phyloP scores from a whole-genome alignment of 768 basidiomycete genomes.

The Plicaturopsis crispa region DNA sequence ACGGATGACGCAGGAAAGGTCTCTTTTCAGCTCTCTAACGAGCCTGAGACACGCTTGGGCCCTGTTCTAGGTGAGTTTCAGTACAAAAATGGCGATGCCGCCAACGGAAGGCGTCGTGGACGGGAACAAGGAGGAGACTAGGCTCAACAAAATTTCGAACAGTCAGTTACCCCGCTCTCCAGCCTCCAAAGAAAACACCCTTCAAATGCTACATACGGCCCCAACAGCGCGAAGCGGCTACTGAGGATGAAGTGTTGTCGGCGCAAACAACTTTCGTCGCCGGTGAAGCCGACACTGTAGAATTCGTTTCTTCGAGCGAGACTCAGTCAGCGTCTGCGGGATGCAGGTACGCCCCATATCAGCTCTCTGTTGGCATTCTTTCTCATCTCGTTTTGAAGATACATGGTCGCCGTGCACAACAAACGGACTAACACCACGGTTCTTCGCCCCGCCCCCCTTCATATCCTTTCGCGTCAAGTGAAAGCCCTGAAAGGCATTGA shows the following conservation, averaged over 20 bases:
- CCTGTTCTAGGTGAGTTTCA: conserved; percentile 43
- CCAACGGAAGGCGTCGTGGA: conserved; percentile 5
- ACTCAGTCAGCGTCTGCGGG: conserved; percentile 42
- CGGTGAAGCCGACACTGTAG: conserved; percentile 79
- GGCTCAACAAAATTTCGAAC: conserved; percentile 1
- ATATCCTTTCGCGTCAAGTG: conserved; percentile 66
- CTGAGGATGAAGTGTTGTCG: conserved; percentile 17
- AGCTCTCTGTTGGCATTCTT: neutral
- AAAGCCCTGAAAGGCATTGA: conserved; percentile 73
- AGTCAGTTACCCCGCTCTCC: conserved; percentile 63
- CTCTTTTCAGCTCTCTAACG: conserved; percentile 27
- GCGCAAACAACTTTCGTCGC: conserved; percentile 43
- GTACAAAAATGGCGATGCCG: neutral
- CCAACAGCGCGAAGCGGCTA: neutral
- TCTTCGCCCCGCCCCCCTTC: conserved; percentile 57
- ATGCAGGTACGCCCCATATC: conserved; percentile 57
- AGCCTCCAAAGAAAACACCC: conserved; percentile 46
- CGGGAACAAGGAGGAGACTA: no score
- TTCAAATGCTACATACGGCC: conserved; percentile 47
- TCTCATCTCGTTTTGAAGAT: conserved; percentile 35
- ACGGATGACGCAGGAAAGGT: conserved; percentile 24
- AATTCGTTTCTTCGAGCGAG: conserved; percentile 67
- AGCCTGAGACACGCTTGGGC: conserved; percentile 30
- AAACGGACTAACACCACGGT: conserved; percentile 64
- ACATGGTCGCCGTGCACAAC: conserved; percentile 79